phyloP scores from a whole-genome alignment of 2,329 filamentous ascomycete genomes.

The Ploettnerulaceae sp. region DNA sequence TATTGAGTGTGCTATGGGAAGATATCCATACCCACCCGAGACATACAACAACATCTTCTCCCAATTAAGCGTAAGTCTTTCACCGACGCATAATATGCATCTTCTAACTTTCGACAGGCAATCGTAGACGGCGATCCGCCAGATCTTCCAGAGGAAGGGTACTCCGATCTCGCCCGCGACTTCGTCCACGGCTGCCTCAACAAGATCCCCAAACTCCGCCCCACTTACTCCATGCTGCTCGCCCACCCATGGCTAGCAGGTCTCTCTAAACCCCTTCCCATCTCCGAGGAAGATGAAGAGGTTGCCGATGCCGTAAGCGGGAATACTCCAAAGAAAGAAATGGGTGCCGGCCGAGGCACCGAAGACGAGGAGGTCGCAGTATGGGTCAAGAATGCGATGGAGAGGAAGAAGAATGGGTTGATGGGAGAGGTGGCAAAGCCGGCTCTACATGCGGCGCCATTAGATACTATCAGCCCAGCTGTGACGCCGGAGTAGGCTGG shows the following conservation, averaged over 20 bases:
- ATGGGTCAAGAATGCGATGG: slow-evolving; percentile 74
- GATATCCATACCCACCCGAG: slow-evolving; percentile 94
- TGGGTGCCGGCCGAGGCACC: slow-evolving; percentile 21
- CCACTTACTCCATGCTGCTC: slow-evolving; percentile 86
- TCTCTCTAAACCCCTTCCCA: slow-evolving; percentile 71
- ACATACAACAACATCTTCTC: slow-evolving; percentile 98
- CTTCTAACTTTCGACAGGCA: slow-evolving; percentile 52
- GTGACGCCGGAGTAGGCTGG: slow-evolving; percentile 5
- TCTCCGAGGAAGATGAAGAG: slow-evolving; percentile 61
- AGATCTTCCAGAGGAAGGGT: slow-evolving; percentile 72
- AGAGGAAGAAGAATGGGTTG: slow-evolving; percentile 56
- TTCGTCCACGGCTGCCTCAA: slow-evolving; percentile 89
- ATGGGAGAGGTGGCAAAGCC: slow-evolving; percentile 58
- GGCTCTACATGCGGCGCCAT: slow-evolving; percentile 79
- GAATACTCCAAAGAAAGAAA: slow-evolving; percentile 18
- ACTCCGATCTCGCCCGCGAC: slow-evolving; percentile 72
- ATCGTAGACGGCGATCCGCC: slow-evolving; percentile 98
- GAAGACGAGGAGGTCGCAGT: slow-evolving; percentile 78
- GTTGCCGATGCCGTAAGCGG: slow-evolving; percentile 30
- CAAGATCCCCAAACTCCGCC: slow-evolving; percentile 86
- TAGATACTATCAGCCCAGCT: slow-evolving; percentile 57
- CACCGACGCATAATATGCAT: background rate
- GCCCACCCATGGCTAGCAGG: slow-evolving; percentile 82
- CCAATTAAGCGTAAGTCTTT: slow-evolving; percentile 78
- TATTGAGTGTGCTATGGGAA: slow-evolving; percentile 91